phyloP scores from a whole-genome alignment of 2,329 filamentous ascomycete species.

The Polychaeton citri region DNA sequence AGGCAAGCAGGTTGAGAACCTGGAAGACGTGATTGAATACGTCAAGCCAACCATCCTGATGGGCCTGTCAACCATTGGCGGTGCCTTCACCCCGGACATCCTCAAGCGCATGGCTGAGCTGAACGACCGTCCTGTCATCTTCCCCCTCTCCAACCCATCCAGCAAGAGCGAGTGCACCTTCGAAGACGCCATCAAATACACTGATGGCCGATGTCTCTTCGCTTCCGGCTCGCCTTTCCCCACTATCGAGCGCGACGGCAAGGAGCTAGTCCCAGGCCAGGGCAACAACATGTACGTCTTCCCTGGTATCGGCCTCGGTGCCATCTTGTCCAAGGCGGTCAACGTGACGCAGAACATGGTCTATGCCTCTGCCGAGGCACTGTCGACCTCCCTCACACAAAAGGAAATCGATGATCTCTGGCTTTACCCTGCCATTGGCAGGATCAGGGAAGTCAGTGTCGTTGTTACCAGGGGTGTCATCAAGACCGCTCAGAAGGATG shows the following conservation, averaged over 20 bases:
- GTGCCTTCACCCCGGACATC: constrained; percentile 82
- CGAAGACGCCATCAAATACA: constrained; percentile 82
- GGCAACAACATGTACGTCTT: constrained; percentile 92
- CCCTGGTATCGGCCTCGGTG: constrained; percentile 85
- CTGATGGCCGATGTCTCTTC: constrained; percentile 82
- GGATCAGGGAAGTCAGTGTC: constrained; percentile 81
- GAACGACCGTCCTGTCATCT: constrained; percentile 61
- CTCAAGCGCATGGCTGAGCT: constrained; percentile 46
- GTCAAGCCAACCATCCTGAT: constrained; percentile 91
- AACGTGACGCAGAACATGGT: constrained; percentile 92
- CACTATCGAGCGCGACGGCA: constrained; percentile 38
- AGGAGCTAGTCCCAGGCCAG: constrained; percentile 36
- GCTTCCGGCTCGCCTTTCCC: constrained; percentile 91
- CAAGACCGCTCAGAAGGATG: constrained; percentile 73
- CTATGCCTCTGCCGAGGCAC: constrained; percentile 76
- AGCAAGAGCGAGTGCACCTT: constrained; percentile 97
- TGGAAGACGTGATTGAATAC: constrained; percentile 86
- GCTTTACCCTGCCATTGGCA: constrained; percentile 81
- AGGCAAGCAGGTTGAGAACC: constrained; percentile 55
- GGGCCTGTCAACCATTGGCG: constrained; percentile 86
- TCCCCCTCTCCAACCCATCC: constrained; percentile 91
- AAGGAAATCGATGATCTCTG: constrained; percentile 73
- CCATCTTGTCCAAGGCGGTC: constrained; percentile 79
- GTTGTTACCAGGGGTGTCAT: constrained; percentile 84
- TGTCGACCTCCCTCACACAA: constrained; percentile 63